phyloP scores from a whole-genome alignment of 495 filamentous ascomycete genomes.

The Lepraria neglecta region DNA sequence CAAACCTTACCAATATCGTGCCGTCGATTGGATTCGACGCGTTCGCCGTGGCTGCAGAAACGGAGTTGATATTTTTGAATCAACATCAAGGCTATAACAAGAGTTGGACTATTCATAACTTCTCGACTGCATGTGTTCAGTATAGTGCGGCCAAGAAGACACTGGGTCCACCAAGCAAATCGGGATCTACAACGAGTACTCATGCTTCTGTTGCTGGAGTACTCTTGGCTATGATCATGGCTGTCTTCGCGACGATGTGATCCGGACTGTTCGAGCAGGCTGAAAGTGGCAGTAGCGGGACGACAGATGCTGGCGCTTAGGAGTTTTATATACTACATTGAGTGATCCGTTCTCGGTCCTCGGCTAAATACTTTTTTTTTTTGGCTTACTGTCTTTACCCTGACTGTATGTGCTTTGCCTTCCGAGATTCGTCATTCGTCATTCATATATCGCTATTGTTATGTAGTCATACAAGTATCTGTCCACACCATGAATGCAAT shows the following conservation, averaged over 20 bases:
- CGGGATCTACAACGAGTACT: background rate
- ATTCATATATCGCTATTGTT: too few species aligned
- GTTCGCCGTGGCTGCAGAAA: background rate
- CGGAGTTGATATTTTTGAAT: background rate
- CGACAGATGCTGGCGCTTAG: too few species aligned
- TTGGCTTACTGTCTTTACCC: too few species aligned
- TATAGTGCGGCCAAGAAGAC: background rate
- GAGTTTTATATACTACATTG: too few species aligned
- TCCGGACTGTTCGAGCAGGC: too few species aligned
- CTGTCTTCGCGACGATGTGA: background rate
- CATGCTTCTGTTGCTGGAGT: background rate
- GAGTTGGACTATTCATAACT: background rate
- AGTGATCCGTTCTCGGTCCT: too few species aligned
- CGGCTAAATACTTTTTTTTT: too few species aligned
- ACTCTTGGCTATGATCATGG: background rate
- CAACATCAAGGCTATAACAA: background rate
- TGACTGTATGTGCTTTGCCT: too few species aligned
- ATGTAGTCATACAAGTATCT: too few species aligned
- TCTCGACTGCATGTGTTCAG: background rate
- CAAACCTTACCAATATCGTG: constrained; percentile 6
- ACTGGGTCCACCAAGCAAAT: background rate
- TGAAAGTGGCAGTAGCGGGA: too few species aligned
- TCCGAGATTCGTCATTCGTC: too few species aligned
- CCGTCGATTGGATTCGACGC: constrained; percentile 18
- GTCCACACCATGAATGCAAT: too few species aligned